Percentiles rank a stretch among this genome's conserved stretches.
Conservation (phyloP, 1,284 basidiomycete species). For the Moesziomyces sp. region DNA sequence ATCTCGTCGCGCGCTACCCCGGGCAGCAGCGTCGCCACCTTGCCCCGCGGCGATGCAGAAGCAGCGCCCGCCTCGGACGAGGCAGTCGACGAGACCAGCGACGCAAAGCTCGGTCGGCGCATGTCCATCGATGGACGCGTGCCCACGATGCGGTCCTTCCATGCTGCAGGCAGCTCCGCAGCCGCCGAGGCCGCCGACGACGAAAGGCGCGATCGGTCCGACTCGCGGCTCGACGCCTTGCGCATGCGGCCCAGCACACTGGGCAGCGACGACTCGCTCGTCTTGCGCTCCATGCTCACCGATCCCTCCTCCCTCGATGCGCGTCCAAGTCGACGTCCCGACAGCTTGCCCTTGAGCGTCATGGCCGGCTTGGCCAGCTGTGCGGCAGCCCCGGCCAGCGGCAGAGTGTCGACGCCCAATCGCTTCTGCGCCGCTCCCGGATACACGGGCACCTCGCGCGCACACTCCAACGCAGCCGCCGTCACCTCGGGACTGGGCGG, state of each 20-base stretch:
- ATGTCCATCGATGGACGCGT: conserved; percentile 17
- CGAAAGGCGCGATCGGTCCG: conserved; percentile 2
- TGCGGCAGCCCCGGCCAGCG: not conserved
- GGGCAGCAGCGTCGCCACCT: conserved; percentile 1
- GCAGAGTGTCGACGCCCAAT: conserved; percentile 8
- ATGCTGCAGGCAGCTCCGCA: conserved; percentile 35
- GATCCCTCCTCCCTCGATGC: not conserved
- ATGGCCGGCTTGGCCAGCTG: not conserved
- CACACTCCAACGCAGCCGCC: not conserved
- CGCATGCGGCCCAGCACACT: conserved; percentile 13
- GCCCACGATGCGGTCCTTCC: conserved; percentile 26
- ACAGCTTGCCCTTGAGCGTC: conserved; percentile 31
- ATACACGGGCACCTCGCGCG: conserved; percentile 9
- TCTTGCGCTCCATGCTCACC: conserved; percentile 6
- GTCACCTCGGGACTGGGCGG: conserved; percentile 26
- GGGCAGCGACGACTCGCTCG: conserved; percentile 13
- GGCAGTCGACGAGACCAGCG: conserved; percentile 5
- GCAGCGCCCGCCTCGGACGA: not conserved
- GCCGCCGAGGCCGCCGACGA: conserved; percentile 1
- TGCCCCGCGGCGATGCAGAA: too few relatives aligned
- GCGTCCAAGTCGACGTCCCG: conserved; percentile 10
- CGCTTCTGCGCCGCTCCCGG: conserved; percentile 15
- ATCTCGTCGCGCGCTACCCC: not conserved
- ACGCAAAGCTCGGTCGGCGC: conserved; percentile 24
- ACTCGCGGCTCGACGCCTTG: conserved; percentile 3